Evolutionary conservation across 805 yeast species (phyloP).

Genomic region (Lipomyces spencermartinsiae): DNA sequence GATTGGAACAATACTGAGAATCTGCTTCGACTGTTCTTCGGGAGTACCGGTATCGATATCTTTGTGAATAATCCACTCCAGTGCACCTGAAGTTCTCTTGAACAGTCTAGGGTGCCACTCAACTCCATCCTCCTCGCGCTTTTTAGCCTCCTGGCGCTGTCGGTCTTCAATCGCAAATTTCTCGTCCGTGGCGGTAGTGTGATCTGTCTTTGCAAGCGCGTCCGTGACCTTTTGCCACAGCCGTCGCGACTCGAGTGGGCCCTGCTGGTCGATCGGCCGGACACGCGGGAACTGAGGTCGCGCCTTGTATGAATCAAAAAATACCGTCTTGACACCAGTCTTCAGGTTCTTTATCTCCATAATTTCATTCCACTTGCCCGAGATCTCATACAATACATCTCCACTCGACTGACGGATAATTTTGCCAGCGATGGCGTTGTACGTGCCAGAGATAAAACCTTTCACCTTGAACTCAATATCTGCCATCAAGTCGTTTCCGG

Average conservation of each 20-base stretch:
- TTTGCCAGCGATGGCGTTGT: constrained; percentile 83
- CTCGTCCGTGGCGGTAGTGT: constrained; percentile 83
- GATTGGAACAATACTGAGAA: constrained; percentile 75
- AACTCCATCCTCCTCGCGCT: constrained; percentile 76
- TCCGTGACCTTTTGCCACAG: constrained; percentile 83
- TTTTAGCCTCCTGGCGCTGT: constrained; percentile 78
- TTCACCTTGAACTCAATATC: constrained; percentile 94
- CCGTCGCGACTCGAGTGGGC: constrained; percentile 76
- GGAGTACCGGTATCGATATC: constrained; percentile 61
- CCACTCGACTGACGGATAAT: constrained; percentile 60
- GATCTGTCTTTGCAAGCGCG: constrained; percentile 82
- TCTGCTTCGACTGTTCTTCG: constrained; percentile 60
- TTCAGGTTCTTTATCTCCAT: constrained; percentile 68
- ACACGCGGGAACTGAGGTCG: constrained; percentile 67
- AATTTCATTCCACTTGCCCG: constrained; percentile 94
- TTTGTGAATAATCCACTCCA: constrained; percentile 73
- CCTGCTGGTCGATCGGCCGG: constrained; percentile 81
- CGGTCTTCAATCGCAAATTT: constrained; percentile 83
- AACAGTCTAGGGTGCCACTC: constrained; percentile 84
- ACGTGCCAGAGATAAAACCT: constrained; percentile 91
- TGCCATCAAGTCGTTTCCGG: constrained; percentile 62
- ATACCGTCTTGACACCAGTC: constrained; percentile 55
- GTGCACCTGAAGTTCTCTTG: constrained; percentile 50
- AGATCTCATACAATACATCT: constrained; percentile 65
- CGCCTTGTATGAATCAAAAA: constrained; percentile 68